phyloP scores from a whole-genome alignment of 1,284 basidiomycete species.

The Hypsizygus ulmarius region DNA sequence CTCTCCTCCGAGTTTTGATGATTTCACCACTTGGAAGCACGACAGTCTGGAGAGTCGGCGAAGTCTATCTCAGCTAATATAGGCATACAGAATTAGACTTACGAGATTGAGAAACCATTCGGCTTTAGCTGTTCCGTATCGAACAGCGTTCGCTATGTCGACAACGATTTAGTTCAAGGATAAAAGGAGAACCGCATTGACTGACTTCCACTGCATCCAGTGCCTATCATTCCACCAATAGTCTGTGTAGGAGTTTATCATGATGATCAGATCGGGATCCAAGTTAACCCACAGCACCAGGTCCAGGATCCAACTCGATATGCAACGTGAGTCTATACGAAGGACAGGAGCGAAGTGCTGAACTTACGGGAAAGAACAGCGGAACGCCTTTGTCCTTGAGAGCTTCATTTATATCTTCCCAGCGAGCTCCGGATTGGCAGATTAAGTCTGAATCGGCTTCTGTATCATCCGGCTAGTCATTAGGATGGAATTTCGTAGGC shows the following conservation, averaged over 20 bases:
- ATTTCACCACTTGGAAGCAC: constrained; percentile 91
- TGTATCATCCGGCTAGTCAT: constrained; percentile 49
- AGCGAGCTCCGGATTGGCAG: constrained; percentile 80
- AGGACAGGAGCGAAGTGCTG: background rate
- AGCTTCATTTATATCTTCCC: constrained; percentile 84
- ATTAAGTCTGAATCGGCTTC: constrained; percentile 78
- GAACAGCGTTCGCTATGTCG: constrained; percentile 77
- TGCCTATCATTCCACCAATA: constrained; percentile 92
- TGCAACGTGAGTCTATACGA: background rate
- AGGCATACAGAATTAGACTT: constrained; percentile 19
- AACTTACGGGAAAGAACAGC: constrained; percentile 65
- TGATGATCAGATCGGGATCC: background rate
- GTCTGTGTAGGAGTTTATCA: constrained; percentile 39
- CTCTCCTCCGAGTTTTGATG: constrained; percentile 86
- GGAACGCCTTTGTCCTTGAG: constrained; percentile 69
- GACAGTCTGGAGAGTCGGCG: constrained; percentile 57
- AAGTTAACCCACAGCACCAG: constrained; percentile 51
- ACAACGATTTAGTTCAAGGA: constrained; percentile 8
- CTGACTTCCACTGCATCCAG: constrained; percentile 78
- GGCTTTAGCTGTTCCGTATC: constrained; percentile 83
- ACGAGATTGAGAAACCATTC: constrained; percentile 87
- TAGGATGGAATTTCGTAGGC: background rate
- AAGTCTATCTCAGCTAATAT: constrained; percentile 3
- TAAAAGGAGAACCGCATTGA: constrained; percentile 11
- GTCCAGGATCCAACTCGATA: constrained; percentile 71